Evolutionary conservation across 2,329 filamentous ascomycete species (phyloP).

Genomic region (Calonectria leucothoes): DNA sequence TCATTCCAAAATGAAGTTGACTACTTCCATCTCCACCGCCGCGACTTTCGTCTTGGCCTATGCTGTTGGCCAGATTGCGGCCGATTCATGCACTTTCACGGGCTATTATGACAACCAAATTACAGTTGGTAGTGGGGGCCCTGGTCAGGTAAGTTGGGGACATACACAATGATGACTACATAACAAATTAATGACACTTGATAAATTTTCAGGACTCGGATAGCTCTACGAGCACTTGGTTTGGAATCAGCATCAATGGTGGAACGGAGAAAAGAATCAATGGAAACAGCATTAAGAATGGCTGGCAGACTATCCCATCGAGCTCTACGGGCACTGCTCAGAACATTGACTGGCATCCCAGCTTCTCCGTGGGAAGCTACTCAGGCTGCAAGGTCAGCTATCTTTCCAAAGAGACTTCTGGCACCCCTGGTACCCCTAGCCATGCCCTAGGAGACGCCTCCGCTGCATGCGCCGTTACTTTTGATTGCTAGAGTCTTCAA

Average conservation of each 20-base stretch:
- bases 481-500: background rate
- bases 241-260: background rate
- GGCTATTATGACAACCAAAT: background rate
- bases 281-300: background rate
- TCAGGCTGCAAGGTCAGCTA: background rate
- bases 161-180: background rate
- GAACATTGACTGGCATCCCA: background rate
- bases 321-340: background rate
- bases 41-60: background rate
- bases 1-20: background rate
- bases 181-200: too few relatives aligned
- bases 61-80: background rate
- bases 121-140: background rate
- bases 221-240: background rate
- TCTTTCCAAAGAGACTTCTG: background rate
- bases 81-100: background rate
- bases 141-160: background rate
- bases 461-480: background rate
- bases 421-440: background rate
- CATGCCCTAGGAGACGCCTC: background rate
- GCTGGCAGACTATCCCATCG: background rate
- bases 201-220: background rate
- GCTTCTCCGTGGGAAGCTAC: background rate
- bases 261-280: background rate
- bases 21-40: background rate